Conservation (phyloP, 2,329 filamentous ascomycete genomes). For the Diaporthe velutina region DNA sequence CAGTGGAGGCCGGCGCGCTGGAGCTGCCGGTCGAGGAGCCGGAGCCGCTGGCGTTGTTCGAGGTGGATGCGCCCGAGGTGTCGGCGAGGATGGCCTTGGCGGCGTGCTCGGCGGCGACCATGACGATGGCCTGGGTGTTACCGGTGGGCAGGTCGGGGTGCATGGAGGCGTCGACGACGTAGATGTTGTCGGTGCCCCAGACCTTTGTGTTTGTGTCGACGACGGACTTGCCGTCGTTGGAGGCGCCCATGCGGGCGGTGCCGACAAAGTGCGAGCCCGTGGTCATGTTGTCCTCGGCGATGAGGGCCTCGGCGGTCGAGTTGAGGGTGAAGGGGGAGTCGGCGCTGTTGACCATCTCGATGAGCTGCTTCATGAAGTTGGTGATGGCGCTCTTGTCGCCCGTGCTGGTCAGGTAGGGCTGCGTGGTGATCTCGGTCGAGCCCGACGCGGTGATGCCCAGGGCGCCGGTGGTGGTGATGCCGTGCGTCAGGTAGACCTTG, state of each 20-base stretch:
- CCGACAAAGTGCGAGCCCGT: slow-evolving; percentile 50
- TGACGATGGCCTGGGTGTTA: slow-evolving; percentile 65
- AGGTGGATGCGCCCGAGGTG: slow-evolving; percentile 33
- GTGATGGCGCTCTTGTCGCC: slow-evolving; percentile 47
- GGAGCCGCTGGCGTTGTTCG: slow-evolving; percentile 15
- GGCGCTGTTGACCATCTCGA: slow-evolving; percentile 45
- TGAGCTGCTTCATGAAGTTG: slow-evolving; percentile 46
- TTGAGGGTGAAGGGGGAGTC: slow-evolving; percentile 44
- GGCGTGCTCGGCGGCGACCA: slow-evolving; percentile 55
- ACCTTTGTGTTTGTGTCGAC: slow-evolving; percentile 58
- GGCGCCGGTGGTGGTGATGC: slow-evolving; percentile 60
- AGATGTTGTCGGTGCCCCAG: slow-evolving; percentile 72
- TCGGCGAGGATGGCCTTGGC: slow-evolving; percentile 43
- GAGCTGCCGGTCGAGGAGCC: slow-evolving; percentile 12
- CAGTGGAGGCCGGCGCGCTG: neutral
- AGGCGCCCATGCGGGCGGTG: slow-evolving; percentile 47
- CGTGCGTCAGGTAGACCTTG: slow-evolving; percentile 65
- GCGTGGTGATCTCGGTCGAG: slow-evolving; percentile 55
- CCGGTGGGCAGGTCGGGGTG: slow-evolving; percentile 74
- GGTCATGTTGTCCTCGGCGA: slow-evolving; percentile 37
- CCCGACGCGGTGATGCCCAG: slow-evolving; percentile 56
- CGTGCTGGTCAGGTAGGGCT: slow-evolving; percentile 51
- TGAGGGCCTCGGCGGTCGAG: slow-evolving; percentile 38
- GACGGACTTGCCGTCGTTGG: slow-evolving; percentile 49
- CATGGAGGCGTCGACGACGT: slow-evolving; percentile 73